phyloP scores from a whole-genome alignment of 1,139 yeast genomes.

The Taphrina pruni region DNA sequence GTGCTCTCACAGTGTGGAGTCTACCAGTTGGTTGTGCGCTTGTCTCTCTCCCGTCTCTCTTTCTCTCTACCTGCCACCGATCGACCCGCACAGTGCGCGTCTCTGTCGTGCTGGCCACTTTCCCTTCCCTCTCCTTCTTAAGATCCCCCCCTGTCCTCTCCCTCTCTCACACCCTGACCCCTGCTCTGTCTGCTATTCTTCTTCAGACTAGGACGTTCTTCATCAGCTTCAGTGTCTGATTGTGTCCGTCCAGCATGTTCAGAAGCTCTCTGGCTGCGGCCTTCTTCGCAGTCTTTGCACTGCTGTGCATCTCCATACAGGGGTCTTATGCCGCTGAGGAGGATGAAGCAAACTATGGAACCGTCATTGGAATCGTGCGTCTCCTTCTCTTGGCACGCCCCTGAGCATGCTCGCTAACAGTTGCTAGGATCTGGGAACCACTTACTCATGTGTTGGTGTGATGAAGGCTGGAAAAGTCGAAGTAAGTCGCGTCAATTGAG shows the following conservation, averaged over 20 bases:
- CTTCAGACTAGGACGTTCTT: not conserved
- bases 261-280: slow-evolving; percentile 37
- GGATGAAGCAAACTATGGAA: slow-evolving; percentile 29
- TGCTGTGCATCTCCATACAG: slow-evolving; percentile 34
- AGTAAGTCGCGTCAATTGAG: slow-evolving; percentile 43
- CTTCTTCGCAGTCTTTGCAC: slow-evolving; percentile 40
- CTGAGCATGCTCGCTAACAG: not conserved
- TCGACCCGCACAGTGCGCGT: not conserved
- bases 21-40: too few relatives aligned
- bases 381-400: not conserved
- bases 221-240: not conserved
- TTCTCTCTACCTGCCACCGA: not conserved
- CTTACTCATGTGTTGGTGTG: slow-evolving; percentile 93
- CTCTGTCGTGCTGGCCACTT: slow-evolving; percentile 15
- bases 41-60: not conserved
- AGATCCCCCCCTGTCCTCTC: slow-evolving; percentile 10
- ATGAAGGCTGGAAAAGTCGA: slow-evolving; percentile 92
- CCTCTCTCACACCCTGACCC: not conserved
- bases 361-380: slow-evolving; percentile 39
- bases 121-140: slow-evolving; percentile 1
- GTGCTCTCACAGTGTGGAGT: too few relatives aligned
- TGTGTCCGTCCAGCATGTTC: slow-evolving; percentile 8
- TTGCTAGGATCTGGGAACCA: slow-evolving; percentile 72
- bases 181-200: not conserved
- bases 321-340: slow-evolving; percentile 32